These are phyloP conservation scores for Ophioceras dolichostomum DNA, from an alignment of 2,329 filamentous ascomycete species.

Conservation along the genomic window DNA sequence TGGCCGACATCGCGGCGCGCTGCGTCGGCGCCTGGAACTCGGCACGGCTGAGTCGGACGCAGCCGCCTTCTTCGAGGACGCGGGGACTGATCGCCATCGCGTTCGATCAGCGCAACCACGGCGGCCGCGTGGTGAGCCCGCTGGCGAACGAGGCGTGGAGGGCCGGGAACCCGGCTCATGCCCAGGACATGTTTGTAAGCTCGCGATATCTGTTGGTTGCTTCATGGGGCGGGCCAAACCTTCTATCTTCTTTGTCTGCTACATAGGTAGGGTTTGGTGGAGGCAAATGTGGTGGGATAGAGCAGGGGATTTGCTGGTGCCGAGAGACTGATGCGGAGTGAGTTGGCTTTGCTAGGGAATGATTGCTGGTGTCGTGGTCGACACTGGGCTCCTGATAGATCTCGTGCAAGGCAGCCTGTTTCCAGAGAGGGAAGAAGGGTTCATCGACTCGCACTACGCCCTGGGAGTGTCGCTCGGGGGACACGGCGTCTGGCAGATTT, in stretches of 20 bases:
- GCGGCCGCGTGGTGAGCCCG: constrained; percentile 54
- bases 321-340: no score
- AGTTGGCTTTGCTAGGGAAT: constrained; percentile 29
- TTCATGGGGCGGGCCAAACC: no score
- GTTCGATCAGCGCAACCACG: constrained; percentile 93
- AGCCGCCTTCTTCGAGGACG: constrained; percentile 12
- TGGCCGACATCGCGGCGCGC: constrained; percentile 62
- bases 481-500: constrained; percentile 73
- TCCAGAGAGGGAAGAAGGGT: constrained; percentile 26
- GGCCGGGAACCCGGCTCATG: constrained; percentile 67
- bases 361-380: constrained; percentile 60
- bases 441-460: constrained; percentile 54
- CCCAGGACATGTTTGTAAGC: constrained; percentile 70
- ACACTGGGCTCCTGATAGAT: constrained; percentile 65
- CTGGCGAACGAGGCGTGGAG: constrained; percentile 69
- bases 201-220: not conserved
- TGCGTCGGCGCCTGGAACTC: constrained; percentile 52
- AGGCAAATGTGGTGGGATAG: no score
- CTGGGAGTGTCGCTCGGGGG: constrained; percentile 80
- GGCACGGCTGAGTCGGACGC: constrained; percentile 16
- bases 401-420: constrained; percentile 67
- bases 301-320: no score
- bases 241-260: no score
- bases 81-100: constrained; percentile 65
- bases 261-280: no score